phyloP scores from a whole-genome alignment of 1,284 basidiomycete species.

The Fomitopsis palustris region DNA sequence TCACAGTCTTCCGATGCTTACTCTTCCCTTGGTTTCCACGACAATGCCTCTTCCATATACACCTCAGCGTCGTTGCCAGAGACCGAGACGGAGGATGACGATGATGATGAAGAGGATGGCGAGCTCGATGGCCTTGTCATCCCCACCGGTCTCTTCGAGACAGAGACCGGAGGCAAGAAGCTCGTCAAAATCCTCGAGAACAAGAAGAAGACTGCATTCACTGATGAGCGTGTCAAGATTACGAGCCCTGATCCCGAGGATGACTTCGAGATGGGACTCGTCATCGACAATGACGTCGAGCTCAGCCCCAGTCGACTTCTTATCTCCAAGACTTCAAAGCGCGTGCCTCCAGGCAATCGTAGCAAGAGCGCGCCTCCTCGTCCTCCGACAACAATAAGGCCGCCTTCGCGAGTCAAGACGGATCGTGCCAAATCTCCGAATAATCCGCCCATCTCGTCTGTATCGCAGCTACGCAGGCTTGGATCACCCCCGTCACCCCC shows the following conservation, averaged over 20 bases:
- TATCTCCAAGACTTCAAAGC: constrained; percentile 44
- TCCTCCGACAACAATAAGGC: constrained; percentile 41
- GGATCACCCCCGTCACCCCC: constrained; percentile 54
- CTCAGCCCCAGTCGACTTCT: constrained; percentile 72
- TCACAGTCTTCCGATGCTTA: constrained; percentile 82
- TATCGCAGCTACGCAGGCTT: constrained; percentile 62
- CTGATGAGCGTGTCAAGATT: constrained; percentile 47
- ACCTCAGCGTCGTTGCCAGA: constrained; percentile 63
- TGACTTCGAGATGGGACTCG: constrained; percentile 77
- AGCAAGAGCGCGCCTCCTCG: constrained; percentile 55
- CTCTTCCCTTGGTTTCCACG: constrained; percentile 70
- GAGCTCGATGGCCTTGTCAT: constrained; percentile 78
- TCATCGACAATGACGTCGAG: constrained; percentile 77
- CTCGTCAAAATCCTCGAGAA: constrained; percentile 70
- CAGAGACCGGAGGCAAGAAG: constrained; percentile 60
- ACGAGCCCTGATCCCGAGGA: constrained; percentile 67
- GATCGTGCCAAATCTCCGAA: constrained; percentile 69
- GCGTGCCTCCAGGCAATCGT: constrained; percentile 30
- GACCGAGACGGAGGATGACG: constrained; percentile 65
- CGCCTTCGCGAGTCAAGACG: constrained; percentile 52
- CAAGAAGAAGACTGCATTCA: constrained; percentile 60
- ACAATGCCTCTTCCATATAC: constrained; percentile 67
- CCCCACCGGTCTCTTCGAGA: constrained; percentile 69
- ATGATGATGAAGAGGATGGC: constrained; percentile 66
- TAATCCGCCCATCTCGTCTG: constrained; percentile 61